Evolutionary conservation across 176 grass and related monocot species (phyloP), one percentile per base, ranked within the genome.

Genomic region (Thinopyrum elongatum): DNA sequence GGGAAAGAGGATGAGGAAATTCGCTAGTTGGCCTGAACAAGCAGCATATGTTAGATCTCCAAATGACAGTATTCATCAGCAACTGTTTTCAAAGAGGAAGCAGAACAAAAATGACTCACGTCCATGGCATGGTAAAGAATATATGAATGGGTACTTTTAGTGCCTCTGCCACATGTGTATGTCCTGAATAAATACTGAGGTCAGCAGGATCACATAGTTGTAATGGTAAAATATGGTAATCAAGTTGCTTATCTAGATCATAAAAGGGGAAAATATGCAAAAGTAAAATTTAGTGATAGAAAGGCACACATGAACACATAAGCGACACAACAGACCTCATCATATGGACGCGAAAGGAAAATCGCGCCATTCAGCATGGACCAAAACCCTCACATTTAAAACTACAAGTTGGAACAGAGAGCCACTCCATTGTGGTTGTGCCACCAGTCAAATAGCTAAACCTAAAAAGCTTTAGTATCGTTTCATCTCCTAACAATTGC

Each of bases 51-150:
- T 89, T 75, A 87, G 49, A 87, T 66, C 5, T 63, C 4, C 14
- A 87, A 60, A 64, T 84, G 51, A 82, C 29, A 84, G 16, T 76
- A 83, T 80, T 70, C 59, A 25, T n/a, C 61, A 65, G 67, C 81
- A 79, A 69, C 16, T 59, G 38, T 46, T 41, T 76, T 87, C 59
- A 87, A 88, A 86, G 35, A 59, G 17, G 38, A 80, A 74, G 67
- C 51, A 85, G 23, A 51, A 68, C 25, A 76, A 84, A 7, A 85
- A 59, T 84, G 49, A 94, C 97, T 88, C 71, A 99, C 97, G 94
- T 99, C 97, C 97, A 99, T 67, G 97, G 97, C 97, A 99, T 99
- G 63, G 97, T 99, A 87, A 99, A 99, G 82, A 99, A 96, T 91
- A 99, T 94, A 87, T 99, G 97, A 94, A 99, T 88, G 34, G 97